These are phyloP conservation scores for Lachnellula arida DNA, from an alignment of 2,329 filamentous ascomycete genomes.

Conservation along the genomic window DNA sequence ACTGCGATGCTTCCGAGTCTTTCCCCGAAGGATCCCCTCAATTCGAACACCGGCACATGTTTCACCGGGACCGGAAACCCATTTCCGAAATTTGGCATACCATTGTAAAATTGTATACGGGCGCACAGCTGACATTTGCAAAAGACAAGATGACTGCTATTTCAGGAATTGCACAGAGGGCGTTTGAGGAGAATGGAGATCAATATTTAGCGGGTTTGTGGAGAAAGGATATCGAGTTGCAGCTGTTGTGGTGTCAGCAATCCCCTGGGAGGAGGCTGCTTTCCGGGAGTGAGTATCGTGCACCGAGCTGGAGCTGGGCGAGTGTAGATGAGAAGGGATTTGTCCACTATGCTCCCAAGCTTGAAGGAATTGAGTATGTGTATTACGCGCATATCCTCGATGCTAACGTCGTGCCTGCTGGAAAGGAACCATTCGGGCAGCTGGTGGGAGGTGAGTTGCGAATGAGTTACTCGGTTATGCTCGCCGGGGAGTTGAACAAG, in stretches of 20 bases:
- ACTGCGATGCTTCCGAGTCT: constrained; percentile 2
- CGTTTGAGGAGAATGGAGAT: constrained; percentile 3
- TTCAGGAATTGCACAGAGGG: constrained; percentile 4
- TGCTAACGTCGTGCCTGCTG: not conserved
- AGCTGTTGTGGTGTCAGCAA: constrained; percentile 5
- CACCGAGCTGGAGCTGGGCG: constrained; percentile 1
- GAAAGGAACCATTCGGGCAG: not conserved
- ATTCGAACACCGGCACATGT: not conserved
- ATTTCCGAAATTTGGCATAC: constrained; percentile 5
- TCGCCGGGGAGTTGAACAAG: not conserved
- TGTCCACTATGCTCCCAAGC: not conserved
- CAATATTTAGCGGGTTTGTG: constrained; percentile 9
- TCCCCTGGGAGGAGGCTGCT: not conserved
- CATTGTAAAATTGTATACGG: constrained; percentile 5
- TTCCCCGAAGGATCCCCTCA: constrained; percentile 5
- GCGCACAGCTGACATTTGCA: constrained; percentile 1
- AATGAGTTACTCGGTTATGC: not conserved
- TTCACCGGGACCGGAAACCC: constrained; percentile 1
- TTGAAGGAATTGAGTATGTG: not conserved
- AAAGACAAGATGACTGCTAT: constrained; percentile 11
- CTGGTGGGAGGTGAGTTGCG: not conserved
- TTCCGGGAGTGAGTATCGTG: not conserved
- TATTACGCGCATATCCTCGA: not conserved
- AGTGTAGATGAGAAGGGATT: constrained; percentile 1
- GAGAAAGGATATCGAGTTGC: constrained; percentile 7